Evolutionary conservation across 2,329 filamentous ascomycete species (phyloP), one percentile per base, ranked within the genome.

Genomic region (Acephala macrosclerotiorum): DNA sequence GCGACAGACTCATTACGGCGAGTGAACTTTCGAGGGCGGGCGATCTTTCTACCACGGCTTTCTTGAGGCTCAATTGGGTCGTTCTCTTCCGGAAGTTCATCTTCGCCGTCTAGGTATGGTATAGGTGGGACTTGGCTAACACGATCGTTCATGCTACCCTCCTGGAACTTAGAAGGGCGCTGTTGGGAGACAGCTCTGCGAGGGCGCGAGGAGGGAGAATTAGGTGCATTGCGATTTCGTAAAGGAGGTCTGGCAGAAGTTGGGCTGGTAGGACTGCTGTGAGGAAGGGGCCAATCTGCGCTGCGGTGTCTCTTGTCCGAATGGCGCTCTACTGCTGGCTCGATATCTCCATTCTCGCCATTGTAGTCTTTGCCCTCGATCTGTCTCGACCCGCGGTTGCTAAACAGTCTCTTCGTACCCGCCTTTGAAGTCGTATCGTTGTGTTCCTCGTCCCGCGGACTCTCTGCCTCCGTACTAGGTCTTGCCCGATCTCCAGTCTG

Each of bases 101-200:
- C 69, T 35, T 76, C 71, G 14, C 61, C 51, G 36, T 66, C 75
- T 9, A 75, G 62, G 42, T 74, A 77, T 49, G 71, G 63, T 38
- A 61, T 58, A 12, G 75, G 75, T 33, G 93, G 93, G 66, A 84
- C 86, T 65, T 87, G 85, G 74, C 91, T 94, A 36, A 87, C 83
- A 70, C 91, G 89, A 78, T 96, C 92, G 74, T 90, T 93, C 92
- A 97, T 95, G 74, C 91, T 95, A 47, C 91, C 94, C 79, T 97
- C 94, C 42, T 86, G 78, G 70, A 91, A 91, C 62, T 80, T 90
- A 74, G 85, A 96, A 82, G 79, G 88, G 76, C 80, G 87, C 81
- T 71, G 79, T 66, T 80, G 76, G 66, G 79, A 76, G 67, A 76
- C 36, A 66, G 73, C 75, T 58, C 69, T 71, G 8, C 67, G 66